Percentiles rank a stretch among this genome's conserved stretches.
These are phyloP conservation scores for Pistacia integerrima DNA, from an alignment of 345 rosid genomes.

Conservation along the genomic window DNA sequence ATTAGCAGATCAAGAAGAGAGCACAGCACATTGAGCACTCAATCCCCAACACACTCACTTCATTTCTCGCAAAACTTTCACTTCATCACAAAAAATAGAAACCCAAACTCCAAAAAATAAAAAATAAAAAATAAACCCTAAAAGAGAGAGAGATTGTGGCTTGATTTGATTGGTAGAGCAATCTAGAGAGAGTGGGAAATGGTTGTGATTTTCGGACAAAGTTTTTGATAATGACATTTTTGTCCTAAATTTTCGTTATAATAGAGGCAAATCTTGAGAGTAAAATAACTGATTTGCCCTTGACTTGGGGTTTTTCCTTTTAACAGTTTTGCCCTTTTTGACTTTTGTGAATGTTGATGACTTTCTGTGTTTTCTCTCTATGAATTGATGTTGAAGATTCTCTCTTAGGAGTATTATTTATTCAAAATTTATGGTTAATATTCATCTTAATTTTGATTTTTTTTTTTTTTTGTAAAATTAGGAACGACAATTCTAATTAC, in stretches of 20 bases:
- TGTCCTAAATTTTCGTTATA: constrained; percentile 19
- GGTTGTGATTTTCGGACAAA: constrained; percentile 19
- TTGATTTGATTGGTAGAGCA: constrained; percentile 32
- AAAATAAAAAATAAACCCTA: background rate
- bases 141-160: constrained; percentile 13
- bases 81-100: background rate
- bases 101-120: background rate
- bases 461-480: too few species aligned
- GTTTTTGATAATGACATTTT: constrained; percentile 25
- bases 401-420: background rate
- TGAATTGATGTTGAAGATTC: background rate
- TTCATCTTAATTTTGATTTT: too few species aligned
- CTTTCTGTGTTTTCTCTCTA: background rate
- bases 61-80: constrained; percentile 4
- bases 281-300: constrained; percentile 18
- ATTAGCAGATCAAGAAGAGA: constrained; percentile 38
- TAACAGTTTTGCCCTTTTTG: background rate
- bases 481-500: too few species aligned
- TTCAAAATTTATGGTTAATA: too few species aligned
- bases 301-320: background rate
- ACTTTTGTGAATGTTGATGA: background rate
- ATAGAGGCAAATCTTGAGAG: background rate
- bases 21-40: constrained; percentile 1
- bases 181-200: constrained; percentile 23
- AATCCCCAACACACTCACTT: background rate